Evolutionary conservation across 805 yeast genomes (phyloP), one percentile per base, ranked within the genome.

Genomic region (Wickerhamomyces bisporus): DNA sequence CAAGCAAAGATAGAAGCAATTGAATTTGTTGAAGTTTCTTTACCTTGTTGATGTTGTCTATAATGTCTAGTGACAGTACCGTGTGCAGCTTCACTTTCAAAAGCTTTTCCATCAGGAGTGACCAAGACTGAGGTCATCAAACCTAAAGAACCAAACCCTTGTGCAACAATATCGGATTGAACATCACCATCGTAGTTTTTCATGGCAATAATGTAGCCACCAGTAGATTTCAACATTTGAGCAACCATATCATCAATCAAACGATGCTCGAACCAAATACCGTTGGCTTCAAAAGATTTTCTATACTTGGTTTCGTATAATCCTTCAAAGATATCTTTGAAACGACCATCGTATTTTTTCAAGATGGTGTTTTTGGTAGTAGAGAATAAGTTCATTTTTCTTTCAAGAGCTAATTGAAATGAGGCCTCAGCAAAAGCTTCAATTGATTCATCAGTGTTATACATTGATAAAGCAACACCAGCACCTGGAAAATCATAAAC

Each of bases 121-220:
- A 88, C 78, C 52, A 91, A 75, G n/a, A 87, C 95, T 3, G 98
- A 91, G 24, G 98, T 88, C 98, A 91, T 91, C 52, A 91, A 75
- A 30, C 98, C 98, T 49, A 91, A 73, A 15, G 97, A 89, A 27
- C 98, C 98, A 55, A 91, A 91, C 27, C 98, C 98, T 68, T 91
- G 98, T 23, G 98, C 98, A 41, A 91, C 96, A 57, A 91, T 84
- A 64, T 91, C 98, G 13, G 94, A 82, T 68, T 88, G 89, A 40
- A 91, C 98, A 61, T 91, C 98, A 64, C 98, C 98, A 62, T 91
- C 98, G 66, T 91, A 91, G 71, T 91, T 91, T 73, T 91, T 91
- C 83, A 91, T 77, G 34, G 98, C 98, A 65, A 91, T 86, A 54
- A 91, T 83, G 63, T 72, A 91, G 6, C 98, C 97, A 55, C 98